These are phyloP conservation scores for Entrophospora sp. DNA, from an alignment of 192 early-diverging fungal species.

Conservation along the genomic window DNA sequence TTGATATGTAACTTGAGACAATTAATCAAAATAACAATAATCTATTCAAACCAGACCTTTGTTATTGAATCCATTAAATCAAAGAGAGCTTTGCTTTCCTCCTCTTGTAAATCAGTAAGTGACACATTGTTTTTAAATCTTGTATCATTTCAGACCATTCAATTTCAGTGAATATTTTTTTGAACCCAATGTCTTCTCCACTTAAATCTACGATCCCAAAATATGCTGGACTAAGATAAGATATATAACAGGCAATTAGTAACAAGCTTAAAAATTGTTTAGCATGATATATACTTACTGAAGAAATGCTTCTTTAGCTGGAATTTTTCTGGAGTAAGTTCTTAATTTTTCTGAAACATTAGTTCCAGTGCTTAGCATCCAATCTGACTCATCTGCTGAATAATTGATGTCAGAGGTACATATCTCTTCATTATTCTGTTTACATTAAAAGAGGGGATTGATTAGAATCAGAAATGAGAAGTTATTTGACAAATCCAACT, in stretches of 20 bases:
- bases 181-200: slow-evolving; percentile 1
- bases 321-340: slow-evolving; percentile 4
- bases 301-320: neutral
- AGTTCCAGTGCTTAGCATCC: neutral
- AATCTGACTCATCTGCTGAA: too few species aligned
- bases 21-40: slow-evolving; percentile 1
- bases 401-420: too few species aligned
- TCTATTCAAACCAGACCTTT: neutral
- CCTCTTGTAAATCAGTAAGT: slow-evolving; percentile 3
- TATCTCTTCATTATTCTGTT: too few species aligned
- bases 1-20: neutral
- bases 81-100: neutral
- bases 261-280: too few species aligned
- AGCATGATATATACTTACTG: neutral
- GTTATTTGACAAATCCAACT: too few species aligned
- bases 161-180: slow-evolving; percentile 9
- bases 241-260: slow-evolving; percentile 1
- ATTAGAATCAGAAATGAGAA: too few species aligned
- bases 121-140: slow-evolving; percentile 11
- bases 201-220: slow-evolving; percentile 19
- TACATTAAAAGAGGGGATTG: too few species aligned
- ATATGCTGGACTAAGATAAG: slow-evolving; percentile 16
- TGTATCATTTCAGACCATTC: slow-evolving; percentile 14
- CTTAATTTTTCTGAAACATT: neutral
- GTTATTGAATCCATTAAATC: slow-evolving; percentile 8